Conservation (phyloP, 179 eudicot species). For the Kewa caespitosa region DNA sequence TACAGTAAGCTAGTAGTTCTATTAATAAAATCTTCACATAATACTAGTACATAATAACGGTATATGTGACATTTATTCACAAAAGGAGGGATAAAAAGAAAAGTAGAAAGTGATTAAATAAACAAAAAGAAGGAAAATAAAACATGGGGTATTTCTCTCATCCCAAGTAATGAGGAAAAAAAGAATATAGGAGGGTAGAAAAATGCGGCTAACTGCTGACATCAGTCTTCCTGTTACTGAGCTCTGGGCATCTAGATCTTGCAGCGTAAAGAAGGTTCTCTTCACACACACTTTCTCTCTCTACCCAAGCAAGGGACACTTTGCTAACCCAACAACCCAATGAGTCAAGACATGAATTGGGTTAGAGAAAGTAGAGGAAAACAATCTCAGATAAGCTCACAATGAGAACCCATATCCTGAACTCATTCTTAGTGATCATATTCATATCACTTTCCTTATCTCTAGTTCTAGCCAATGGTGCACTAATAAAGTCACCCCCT, state of each 20-base stretch:
- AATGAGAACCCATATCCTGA: conserved; percentile 43
- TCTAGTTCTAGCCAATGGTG: conserved; percentile 21
- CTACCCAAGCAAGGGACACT: conserved; percentile 15
- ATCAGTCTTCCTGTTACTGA: conserved; percentile 26
- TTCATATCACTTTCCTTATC: conserved; percentile 28
- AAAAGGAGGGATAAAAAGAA: conserved; percentile 4
- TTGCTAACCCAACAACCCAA: conserved; percentile 16
- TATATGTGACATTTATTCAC: neutral
- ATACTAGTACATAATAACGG: too few species aligned
- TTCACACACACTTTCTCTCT: conserved; percentile 9
- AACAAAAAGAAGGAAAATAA: neutral
- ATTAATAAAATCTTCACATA: too few species aligned
- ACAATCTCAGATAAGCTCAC: conserved; percentile 26
- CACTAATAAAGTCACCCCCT: conserved; percentile 18
- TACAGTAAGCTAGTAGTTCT: neutral
- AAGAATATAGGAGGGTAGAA: neutral
- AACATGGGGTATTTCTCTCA: neutral
- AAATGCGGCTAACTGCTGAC: conserved; percentile 25
- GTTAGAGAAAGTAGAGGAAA: conserved; percentile 14
- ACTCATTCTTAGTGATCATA: conserved; percentile 33
- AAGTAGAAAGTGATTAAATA: neutral
- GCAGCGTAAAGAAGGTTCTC: conserved; percentile 29
- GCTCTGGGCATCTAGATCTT: conserved; percentile 34
- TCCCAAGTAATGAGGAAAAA: neutral
- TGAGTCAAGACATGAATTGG: conserved; percentile 40